Evolutionary conservation across 306 rosid genomes (phyloP), one percentile per base, ranked within the genome.

Genomic region (Lupinus albus): DNA sequence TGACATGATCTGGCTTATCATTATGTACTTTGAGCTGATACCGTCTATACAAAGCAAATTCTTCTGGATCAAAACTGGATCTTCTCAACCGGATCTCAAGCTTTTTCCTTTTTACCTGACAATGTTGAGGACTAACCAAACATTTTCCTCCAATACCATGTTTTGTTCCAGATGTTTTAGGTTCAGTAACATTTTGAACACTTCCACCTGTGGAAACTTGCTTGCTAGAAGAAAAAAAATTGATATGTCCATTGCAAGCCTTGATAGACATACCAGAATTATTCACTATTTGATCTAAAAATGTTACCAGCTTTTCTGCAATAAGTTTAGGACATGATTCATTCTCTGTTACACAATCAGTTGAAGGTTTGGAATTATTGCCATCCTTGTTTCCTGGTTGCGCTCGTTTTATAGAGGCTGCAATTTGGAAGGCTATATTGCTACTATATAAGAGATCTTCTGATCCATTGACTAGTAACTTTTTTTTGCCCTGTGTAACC

Each of bases 241-340:
- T 94, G 50, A 85, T 76, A 78, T 94, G 97, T 49, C 99, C 97
- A 64, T 84, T 88, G 83, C 96, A 86, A 78, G 96, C 88, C 77
- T 73, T 90, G 79, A 84, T 66, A 44, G 87, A 88, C 32, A 90
- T 69, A 60, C 77, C 81, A 58, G 72, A 74, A 72, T 11, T 58
- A 64, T 78, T 79, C 55, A 69, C 66, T 12, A 71, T 61, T 42
- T 79, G 87, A 66, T 70, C 77, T 74, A 94, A 77, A 52, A 72
- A 73, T 6, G 55, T 75, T 55, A 73, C 83, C 68, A 94, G 77
- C 74, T 85, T 94, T 71, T 90, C 92, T 14, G 97, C 90, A 79
- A 94, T 72, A 60, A 48, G 2, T 76, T 79, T 82, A 57, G 85
- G 91, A 62, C 84, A 78, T 45, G 52, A 68, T 36, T 25, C 86